Percentiles rank a stretch among this genome's conserved stretches.
phyloP scores from a whole-genome alignment of 1,284 basidiomycete genomes.

The Farysia itapuensis region DNA sequence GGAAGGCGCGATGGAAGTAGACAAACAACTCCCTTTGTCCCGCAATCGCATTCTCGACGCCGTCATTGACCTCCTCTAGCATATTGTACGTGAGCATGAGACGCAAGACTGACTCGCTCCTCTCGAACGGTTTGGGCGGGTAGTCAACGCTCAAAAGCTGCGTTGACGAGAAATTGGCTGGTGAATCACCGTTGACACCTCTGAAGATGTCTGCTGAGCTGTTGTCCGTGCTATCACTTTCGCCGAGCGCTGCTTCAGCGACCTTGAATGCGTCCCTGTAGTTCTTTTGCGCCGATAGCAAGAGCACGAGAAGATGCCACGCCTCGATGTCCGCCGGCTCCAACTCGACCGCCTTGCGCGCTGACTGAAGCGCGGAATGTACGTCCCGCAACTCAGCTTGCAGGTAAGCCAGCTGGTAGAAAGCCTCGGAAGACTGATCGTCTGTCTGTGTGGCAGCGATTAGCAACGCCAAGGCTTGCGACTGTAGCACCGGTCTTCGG shows the following conservation, averaged over 20 bases:
- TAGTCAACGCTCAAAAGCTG: conserved; percentile 64
- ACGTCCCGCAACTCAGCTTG: conserved; percentile 73
- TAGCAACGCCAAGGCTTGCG: conserved; percentile 62
- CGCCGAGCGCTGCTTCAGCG: conserved; percentile 67
- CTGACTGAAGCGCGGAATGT: conserved; percentile 69
- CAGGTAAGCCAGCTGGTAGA: conserved; percentile 64
- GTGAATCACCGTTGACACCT: conserved; percentile 46
- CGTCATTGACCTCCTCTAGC: conserved; percentile 79
- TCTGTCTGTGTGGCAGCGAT: conserved; percentile 66
- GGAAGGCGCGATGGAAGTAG: conserved; percentile 66
- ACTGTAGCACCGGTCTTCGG: conserved; percentile 17
- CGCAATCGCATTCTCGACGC: conserved; percentile 78
- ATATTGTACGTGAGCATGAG: conserved; percentile 83
- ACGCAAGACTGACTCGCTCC: conserved; percentile 78
- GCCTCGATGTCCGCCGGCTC: conserved; percentile 74
- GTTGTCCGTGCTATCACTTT: conserved; percentile 51
- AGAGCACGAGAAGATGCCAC: conserved; percentile 87
- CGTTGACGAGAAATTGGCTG: conserved; percentile 30
- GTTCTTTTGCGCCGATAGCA: conserved; percentile 77
- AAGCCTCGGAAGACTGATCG: conserved; percentile 67
- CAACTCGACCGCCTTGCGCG: conserved; percentile 73
- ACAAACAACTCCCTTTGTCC: conserved; percentile 84
- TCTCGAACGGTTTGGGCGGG: conserved; percentile 68
- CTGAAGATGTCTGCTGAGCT: conserved; percentile 61
- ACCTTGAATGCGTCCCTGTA: conserved; percentile 78